These are phyloP conservation scores for Dendrothele bispora DNA, from an alignment of 768 basidiomycete species.

Conservation along the genomic window DNA sequence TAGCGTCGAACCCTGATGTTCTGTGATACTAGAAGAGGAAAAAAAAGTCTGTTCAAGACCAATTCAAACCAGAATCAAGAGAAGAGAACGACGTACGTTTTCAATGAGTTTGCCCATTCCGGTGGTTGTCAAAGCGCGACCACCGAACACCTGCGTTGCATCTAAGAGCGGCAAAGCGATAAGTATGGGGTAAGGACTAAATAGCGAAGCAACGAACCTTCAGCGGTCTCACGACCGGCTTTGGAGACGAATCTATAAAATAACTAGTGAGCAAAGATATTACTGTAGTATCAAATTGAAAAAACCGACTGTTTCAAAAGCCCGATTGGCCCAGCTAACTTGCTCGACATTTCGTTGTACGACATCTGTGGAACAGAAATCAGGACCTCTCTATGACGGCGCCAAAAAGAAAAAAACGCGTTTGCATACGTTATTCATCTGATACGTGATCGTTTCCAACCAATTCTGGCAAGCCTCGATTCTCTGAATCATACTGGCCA, in stretches of 20 bases:
- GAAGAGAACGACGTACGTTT: conserved; percentile 49
- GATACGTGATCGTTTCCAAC: conserved; percentile 87
- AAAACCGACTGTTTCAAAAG: conserved; percentile 78
- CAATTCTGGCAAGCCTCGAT: conserved; percentile 85
- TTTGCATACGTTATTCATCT: conserved; percentile 78
- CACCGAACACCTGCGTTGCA: conserved; percentile 85
- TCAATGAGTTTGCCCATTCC: conserved; percentile 88
- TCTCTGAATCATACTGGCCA: conserved; percentile 88
- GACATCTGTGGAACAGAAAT: conserved; percentile 58
- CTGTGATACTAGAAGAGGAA: conserved; percentile 61
- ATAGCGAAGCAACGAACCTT: conserved; percentile 33
- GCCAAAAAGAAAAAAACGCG: neutral
- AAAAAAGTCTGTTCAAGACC: neutral
- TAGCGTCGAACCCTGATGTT: conserved; percentile 82
- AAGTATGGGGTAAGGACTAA: conserved; percentile 27
- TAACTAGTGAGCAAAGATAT: conserved; percentile 8
- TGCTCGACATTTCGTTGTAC: conserved; percentile 80
- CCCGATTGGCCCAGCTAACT: conserved; percentile 86
- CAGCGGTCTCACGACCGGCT: conserved; percentile 70
- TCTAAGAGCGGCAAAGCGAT: conserved; percentile 37
- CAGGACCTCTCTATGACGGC: neutral
- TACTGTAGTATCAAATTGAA: neutral
- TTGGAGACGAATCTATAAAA: conserved; percentile 61
- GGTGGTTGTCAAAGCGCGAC: conserved; percentile 80
- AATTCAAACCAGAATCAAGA: neutral